phyloP scores from a whole-genome alignment of 1,139 yeast species.

The Saccharomyces hybrid region DNA sequence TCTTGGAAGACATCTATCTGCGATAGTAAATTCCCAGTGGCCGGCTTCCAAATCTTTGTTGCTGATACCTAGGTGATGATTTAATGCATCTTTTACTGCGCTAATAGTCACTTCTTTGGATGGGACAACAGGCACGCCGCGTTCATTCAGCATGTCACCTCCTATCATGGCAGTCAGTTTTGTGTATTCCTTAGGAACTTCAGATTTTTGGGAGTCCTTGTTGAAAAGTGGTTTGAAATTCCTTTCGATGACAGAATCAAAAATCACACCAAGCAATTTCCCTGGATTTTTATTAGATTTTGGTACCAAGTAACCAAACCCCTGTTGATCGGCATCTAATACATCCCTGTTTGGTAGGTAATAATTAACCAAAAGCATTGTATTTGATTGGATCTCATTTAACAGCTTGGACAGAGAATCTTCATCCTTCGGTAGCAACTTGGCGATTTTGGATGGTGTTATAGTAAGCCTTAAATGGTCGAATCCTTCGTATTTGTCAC shows the following conservation, averaged over 20 bases:
- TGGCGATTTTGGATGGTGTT: slow-evolving; percentile 35
- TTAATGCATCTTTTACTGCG: slow-evolving; percentile 43
- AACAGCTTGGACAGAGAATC: slow-evolving; percentile 24
- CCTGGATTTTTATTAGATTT: slow-evolving; percentile 45
- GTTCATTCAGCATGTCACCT: slow-evolving; percentile 53
- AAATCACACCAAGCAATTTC: slow-evolving; percentile 74
- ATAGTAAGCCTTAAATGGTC: slow-evolving; percentile 56
- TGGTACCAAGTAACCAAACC: slow-evolving; percentile 90
- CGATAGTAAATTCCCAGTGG: slow-evolving; percentile 28
- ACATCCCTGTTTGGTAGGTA: slow-evolving; percentile 42
- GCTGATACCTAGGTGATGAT: slow-evolving; percentile 44
- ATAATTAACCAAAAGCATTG: slow-evolving; percentile 55
- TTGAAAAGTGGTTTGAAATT: slow-evolving; percentile 34
- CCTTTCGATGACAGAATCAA: slow-evolving; percentile 75
- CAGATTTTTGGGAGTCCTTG: slow-evolving; percentile 16
- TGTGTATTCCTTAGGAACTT: slow-evolving; percentile 40
- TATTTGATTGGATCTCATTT: slow-evolving; percentile 40
- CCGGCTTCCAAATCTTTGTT: slow-evolving; percentile 33
- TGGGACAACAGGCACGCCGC: slow-evolving; percentile 32
- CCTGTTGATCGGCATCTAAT: slow-evolving; percentile 36
- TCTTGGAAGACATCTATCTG: slow-evolving; percentile 66
- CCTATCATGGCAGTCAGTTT: slow-evolving; percentile 88
- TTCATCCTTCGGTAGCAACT: slow-evolving; percentile 14
- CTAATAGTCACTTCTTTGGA: slow-evolving; percentile 38
- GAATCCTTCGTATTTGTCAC: slow-evolving; percentile 23